phyloP scores from a whole-genome alignment of 169 alveolate genomes.

The Plasmodium yoelii region DNA sequence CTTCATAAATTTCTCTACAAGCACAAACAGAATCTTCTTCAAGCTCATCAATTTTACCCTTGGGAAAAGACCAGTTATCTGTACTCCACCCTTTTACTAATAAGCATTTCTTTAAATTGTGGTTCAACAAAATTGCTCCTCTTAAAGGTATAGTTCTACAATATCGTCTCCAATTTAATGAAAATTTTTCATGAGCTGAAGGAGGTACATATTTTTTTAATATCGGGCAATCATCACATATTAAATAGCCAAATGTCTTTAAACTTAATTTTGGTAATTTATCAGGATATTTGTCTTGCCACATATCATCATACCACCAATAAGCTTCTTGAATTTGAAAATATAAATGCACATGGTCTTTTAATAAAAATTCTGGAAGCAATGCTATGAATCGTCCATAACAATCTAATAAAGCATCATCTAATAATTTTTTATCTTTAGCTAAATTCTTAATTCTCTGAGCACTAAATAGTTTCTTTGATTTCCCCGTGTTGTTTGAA shows the following conservation, averaged over 20 bases:
- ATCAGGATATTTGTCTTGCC: conserved; percentile 89
- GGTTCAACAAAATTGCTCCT: conserved; percentile 90
- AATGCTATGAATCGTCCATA: conserved; percentile 92
- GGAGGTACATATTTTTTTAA: conserved; percentile 80
- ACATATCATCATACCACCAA: conserved; percentile 94
- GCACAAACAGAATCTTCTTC: conserved; percentile 95
- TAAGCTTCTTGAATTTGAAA: conserved; percentile 93
- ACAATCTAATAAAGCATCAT: conserved; percentile 89
- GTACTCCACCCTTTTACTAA: conserved; percentile 91
- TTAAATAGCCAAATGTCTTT: conserved; percentile 86
- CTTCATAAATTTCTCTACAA: conserved; percentile 94
- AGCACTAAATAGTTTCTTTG: conserved; percentile 52
- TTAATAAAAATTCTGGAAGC: conserved; percentile 90
- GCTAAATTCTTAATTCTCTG: conserved; percentile 62
- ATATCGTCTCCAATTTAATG: conserved; percentile 86
- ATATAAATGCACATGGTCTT: conserved; percentile 90
- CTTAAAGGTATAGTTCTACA: conserved; percentile 90
- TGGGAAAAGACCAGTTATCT: conserved; percentile 92
- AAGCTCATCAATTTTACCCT: conserved; percentile 95
- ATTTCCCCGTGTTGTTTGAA: conserved; percentile 15
- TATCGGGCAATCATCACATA: conserved; percentile 90
- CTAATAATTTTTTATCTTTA: conserved; percentile 82
- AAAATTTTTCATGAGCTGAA: conserved; percentile 83
- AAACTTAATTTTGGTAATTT: conserved; percentile 84
- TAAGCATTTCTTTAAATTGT: conserved; percentile 86